phyloP scores from a whole-genome alignment of 768 basidiomycete genomes.

The Sarcodon sp. region DNA sequence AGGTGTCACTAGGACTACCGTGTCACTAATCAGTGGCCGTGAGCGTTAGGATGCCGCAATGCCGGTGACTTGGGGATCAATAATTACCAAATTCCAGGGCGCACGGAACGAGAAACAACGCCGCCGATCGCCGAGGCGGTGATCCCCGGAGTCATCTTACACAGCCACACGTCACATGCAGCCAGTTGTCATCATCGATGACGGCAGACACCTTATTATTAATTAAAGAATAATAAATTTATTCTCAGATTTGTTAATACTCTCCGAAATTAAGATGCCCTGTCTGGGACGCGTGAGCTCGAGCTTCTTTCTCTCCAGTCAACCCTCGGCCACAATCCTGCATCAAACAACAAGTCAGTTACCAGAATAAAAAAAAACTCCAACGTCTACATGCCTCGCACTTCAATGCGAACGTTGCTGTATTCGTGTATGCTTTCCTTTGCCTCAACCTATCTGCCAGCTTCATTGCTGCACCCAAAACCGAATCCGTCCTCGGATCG shows the following conservation, averaged over 20 bases:
- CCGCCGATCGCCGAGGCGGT: too few relatives aligned
- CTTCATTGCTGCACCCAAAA: conserved; percentile 52
- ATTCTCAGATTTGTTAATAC: conserved; percentile 32
- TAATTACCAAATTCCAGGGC: too few relatives aligned
- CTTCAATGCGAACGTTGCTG: conserved; percentile 79
- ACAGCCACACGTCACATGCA: too few relatives aligned
- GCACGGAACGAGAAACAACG: too few relatives aligned
- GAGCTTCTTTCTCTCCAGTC: conserved; percentile 90
- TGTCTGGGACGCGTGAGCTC: conserved; percentile 76
- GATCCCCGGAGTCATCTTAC: too few relatives aligned
- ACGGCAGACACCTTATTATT: too few relatives aligned
- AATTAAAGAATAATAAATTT: too few relatives aligned
- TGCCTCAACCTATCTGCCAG: conserved; percentile 61
- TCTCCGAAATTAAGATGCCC: conserved; percentile 82
- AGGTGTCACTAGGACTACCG: too few relatives aligned
- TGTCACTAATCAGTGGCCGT: too few relatives aligned
- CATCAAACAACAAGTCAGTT: conserved; percentile 3
- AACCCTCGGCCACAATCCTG: conserved; percentile 75
- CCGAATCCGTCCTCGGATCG: conserved; percentile 31
- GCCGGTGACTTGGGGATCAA: too few relatives aligned
- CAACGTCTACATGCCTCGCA: conserved; percentile 51
- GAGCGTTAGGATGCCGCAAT: too few relatives aligned
- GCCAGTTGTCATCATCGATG: too few relatives aligned
- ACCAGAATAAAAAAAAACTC: not conserved
- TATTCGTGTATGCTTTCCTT: conserved; percentile 85